Percentiles rank a stretch among this genome's conserved stretches.
phyloP scores from a whole-genome alignment of 1,284 basidiomycete species.

The Malassezia vespertilionis region DNA sequence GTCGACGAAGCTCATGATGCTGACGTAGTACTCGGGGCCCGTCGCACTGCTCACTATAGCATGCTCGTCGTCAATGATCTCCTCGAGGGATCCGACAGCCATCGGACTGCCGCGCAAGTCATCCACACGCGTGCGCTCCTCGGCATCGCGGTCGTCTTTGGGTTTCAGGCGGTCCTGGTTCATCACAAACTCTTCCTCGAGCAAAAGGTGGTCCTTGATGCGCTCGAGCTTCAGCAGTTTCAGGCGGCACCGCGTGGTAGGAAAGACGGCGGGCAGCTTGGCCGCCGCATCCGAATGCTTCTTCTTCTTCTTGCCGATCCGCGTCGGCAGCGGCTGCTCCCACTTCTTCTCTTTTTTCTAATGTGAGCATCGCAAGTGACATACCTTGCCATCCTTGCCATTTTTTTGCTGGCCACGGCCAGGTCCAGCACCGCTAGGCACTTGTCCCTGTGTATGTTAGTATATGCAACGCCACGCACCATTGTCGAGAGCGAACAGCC shows the following conservation, averaged over 20 bases:
- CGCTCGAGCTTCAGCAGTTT: constrained; percentile 91
- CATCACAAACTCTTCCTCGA: constrained; percentile 94
- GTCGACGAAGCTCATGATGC: constrained; percentile 97
- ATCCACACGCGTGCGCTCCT: constrained; percentile 86
- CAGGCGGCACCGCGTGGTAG: constrained; percentile 87
- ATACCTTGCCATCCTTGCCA: constrained; percentile 20
- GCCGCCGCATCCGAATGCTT: constrained; percentile 81
- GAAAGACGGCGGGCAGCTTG: constrained; percentile 84
- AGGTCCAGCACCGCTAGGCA: constrained; percentile 31
- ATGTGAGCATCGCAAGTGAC: neutral
- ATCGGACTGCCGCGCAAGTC: constrained; percentile 90
- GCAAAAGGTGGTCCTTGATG: constrained; percentile 91
- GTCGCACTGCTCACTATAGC: constrained; percentile 91
- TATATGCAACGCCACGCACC: neutral
- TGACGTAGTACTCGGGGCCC: constrained; percentile 94
- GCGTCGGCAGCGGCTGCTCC: constrained; percentile 95
- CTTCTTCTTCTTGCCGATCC: constrained; percentile 86
- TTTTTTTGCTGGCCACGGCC: constrained; percentile 32
- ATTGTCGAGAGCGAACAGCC: constrained; percentile 1
- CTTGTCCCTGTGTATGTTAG: constrained; percentile 32
- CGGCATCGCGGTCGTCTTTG: constrained; percentile 86
- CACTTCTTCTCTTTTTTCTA: constrained; percentile 76
- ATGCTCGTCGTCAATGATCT: constrained; percentile 99
- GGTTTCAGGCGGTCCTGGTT: constrained; percentile 64
- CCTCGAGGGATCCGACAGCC: constrained; percentile 92